Base-by-base conservation (phyloP, 1,139 yeast species). In the Candida tropicalis region DNA sequence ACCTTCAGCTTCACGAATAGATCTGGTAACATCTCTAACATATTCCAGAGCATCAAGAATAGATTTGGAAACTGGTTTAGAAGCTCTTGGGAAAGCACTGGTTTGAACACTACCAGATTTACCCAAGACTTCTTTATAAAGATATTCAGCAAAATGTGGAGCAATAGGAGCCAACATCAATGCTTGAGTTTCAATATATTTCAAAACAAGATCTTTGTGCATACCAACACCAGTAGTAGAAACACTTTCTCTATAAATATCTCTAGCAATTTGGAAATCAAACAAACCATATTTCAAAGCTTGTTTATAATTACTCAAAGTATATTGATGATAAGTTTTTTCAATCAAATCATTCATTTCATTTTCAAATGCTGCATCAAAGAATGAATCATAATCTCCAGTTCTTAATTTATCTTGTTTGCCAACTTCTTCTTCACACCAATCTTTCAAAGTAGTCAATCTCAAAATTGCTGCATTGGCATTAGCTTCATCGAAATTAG, bases 401-500 rank as follows among this genome's bases (percentile, higher is more conserved):
- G 84, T 73, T 70, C 97, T 83, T 54, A 87, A 76, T 15, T 71
- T 58, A 46, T 73, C 81, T 48, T 70, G 56, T 53, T 75, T 72
- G 52, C 74, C 72, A 35, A 81, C 68, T 42, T 80, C 70, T 44
- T 85, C 93, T 63, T 89, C 97, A 63, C 88, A 81, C 99, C 99
- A 93, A 66, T 91, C 98, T 66, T 89, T 91, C 64, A 93, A 76
- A 44, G 90, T 93, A 64, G 82, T 87, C 60, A 95, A 79, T 73
- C 99, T 87, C 65, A 93, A 79, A 63, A 95, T 91, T 34, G 98
- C 97, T 38, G 99, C 97, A 60, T 95, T 95, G 44, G 99, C 99
- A 58, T 86, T 91, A 50, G 90, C 75, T 70, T 95, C 99, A 61
- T 93, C 99, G 60, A 95, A 88, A 73, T 95, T 95, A 46, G 99